phyloP scores from a whole-genome alignment of 192 early-diverging fungal species.

The Backusella luteola region DNA sequence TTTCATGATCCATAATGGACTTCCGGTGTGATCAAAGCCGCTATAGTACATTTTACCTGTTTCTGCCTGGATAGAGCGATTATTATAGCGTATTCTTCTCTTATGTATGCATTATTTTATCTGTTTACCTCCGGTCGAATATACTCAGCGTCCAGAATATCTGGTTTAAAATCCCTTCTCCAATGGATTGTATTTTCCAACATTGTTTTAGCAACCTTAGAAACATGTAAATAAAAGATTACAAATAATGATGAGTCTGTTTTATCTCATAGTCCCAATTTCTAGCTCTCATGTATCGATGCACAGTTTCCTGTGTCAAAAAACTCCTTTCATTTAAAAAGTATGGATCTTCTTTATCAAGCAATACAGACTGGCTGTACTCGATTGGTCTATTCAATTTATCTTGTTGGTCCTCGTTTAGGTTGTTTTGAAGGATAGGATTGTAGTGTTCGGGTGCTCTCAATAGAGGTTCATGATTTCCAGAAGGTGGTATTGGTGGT shows the following conservation, averaged over 20 bases:
- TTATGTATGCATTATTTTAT: neutral
- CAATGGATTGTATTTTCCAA: conserved; percentile 23
- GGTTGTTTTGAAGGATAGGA: neutral
- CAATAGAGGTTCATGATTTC: conserved; percentile 11
- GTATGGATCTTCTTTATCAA: conserved; percentile 22
- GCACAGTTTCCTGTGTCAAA: conserved; percentile 17
- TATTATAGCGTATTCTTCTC: neutral
- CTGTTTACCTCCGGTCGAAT: conserved; percentile 33
- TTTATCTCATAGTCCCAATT: conserved; percentile 30
- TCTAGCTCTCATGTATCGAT: conserved; percentile 28
- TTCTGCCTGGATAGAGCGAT: conserved; percentile 1
- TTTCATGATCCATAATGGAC: conserved; percentile 74
- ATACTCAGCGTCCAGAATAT: conserved; percentile 13
- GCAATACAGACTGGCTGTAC: conserved; percentile 11
- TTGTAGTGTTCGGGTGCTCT: conserved; percentile 5
- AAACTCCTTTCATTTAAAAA: conserved; percentile 29
- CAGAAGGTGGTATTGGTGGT: neutral
- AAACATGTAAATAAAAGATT: neutral
- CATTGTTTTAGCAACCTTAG: conserved; percentile 17
- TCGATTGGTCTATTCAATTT: conserved; percentile 16
- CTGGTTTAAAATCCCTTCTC: conserved; percentile 23
- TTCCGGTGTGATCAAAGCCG: conserved; percentile 73
- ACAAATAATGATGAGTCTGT: too few relatives aligned
- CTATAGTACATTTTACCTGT: conserved; percentile 82
- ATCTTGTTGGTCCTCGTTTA: conserved; percentile 16